phyloP scores from a whole-genome alignment of 805 yeast species.

The Kazachstania martiniae region DNA sequence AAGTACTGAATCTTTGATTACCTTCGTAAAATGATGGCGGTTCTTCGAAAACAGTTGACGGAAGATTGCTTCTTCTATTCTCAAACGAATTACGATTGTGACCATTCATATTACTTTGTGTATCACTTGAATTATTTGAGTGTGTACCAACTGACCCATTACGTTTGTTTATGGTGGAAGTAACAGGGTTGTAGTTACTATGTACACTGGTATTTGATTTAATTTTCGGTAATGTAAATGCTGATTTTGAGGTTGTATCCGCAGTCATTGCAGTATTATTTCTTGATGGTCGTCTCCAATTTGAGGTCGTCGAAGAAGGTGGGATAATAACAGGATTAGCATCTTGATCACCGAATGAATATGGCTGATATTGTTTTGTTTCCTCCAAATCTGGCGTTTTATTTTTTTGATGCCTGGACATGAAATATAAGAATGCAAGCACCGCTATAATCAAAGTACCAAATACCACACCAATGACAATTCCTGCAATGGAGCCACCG shows the following conservation, averaged over 20 bases:
- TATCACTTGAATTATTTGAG: neutral
- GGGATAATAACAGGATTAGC: slow-evolving; percentile 21
- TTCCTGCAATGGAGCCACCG: slow-evolving; percentile 50
- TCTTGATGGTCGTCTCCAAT: slow-evolving; percentile 10
- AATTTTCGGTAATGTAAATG: neutral
- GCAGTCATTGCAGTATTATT: slow-evolving; percentile 4
- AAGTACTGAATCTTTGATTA: slow-evolving; percentile 38
- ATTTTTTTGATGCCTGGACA: slow-evolving; percentile 20
- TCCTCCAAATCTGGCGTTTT: slow-evolving; percentile 30
- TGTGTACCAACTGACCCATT: too few relatives aligned
- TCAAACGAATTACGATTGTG: neutral
- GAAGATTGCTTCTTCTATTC: slow-evolving; percentile 1
- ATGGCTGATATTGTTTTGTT: slow-evolving; percentile 28
- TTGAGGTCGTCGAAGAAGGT: slow-evolving; percentile 2
- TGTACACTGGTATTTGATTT: neutral
- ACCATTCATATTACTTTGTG: neutral
- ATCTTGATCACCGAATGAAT: slow-evolving; percentile 26
- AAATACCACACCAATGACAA: slow-evolving; percentile 41
- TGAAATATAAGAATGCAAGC: slow-evolving; percentile 28
- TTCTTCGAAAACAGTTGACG: slow-evolving; percentile 13
- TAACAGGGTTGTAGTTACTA: neutral
- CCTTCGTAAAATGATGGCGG: slow-evolving; percentile 24
- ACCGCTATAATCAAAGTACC: slow-evolving; percentile 33
- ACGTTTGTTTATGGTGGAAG: neutral
- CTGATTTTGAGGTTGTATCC: neutral